These are phyloP conservation scores for Solanum gandarillasii DNA, from an alignment of 257 asterid species.

Conservation along the genomic window DNA sequence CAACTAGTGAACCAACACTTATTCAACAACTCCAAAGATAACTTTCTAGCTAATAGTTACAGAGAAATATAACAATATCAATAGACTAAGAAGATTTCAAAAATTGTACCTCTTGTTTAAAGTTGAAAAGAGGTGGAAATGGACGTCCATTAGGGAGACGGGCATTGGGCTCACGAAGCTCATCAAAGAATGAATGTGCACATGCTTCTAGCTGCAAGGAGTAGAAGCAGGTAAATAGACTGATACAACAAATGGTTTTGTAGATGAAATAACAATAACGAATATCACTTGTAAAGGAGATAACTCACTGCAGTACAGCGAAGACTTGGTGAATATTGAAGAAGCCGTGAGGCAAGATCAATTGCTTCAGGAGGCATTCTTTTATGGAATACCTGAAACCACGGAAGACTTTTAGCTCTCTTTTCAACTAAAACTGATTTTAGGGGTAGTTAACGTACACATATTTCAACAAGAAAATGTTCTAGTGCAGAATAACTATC, in stretches of 20 bases:
- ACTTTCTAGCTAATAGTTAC: not conserved
- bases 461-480: not conserved
- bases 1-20: not conserved
- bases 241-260: not conserved
- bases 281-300: not conserved
- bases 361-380: constrained; percentile 97
- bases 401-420: constrained; percentile 8
- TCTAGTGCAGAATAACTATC: not conserved
- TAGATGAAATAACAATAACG: not conserved
- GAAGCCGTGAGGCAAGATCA: constrained; percentile 84
- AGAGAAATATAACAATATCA: not conserved
- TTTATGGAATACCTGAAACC: constrained; percentile 67
- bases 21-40: not conserved
- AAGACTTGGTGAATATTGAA: constrained; percentile 90
- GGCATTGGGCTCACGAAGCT: constrained; percentile 72
- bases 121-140: constrained; percentile 72
- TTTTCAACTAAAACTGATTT: not conserved
- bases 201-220: constrained; percentile 76
- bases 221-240: not conserved
- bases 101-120: constrained; percentile 64
- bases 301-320: constrained; percentile 68
- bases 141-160: constrained; percentile 77
- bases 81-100: not conserved
- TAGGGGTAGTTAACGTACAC: not conserved
- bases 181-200: constrained; percentile 83